Evolutionary conservation across 2,329 filamentous ascomycete genomes (phyloP), one percentile per base, ranked within the genome.

Genomic region (Monilinia fructicola): DNA sequence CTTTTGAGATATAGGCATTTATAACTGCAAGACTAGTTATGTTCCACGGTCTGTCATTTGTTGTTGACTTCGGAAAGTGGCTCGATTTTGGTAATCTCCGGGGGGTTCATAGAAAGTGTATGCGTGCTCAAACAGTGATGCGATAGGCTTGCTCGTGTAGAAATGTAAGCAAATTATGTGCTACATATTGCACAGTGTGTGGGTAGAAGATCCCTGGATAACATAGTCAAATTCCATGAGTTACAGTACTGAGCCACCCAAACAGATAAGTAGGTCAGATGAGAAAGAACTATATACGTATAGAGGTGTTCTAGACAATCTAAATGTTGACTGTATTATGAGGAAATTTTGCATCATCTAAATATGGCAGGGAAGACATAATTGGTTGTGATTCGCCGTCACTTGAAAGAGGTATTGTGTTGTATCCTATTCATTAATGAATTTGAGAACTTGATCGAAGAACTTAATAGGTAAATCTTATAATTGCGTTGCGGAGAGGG

Each of bases 121-220:
- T 35, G 4, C 44, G 28, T 35, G 18, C 21, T 4, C 44, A 28
- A 48, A 23, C 2, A 23, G 44, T 18, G 1, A 38, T 60, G 38
- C 23, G 14, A 60, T 38, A 60, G 28, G 42, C 14, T 60, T 60
- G 28, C 56, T 60, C 56, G 44, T 60, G 5, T 48, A 46, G 40
- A 16, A 10, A n/a, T 59, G 18, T 38, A 31, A 60, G 42, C 28
- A 35, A 35, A 23, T 11, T 26, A 31, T 31, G 26, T 46, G 42
- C 23, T 18, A 59, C 48, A 26, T 42, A 35, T 46, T 26, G 11
- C n/a, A 23, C 4, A 60, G 12, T 23, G 18, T 38, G 12, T 48
- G 56, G 56, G 42, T 16, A 23, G 21, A 23, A 38, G 12, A 60
- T 38, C 28, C 21, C 6, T 35, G 28, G 12, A 21, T 48, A 48